Evolutionary conservation across 305 asterid species (phyloP).

Genomic region (Caryopteris hybrid): DNA sequence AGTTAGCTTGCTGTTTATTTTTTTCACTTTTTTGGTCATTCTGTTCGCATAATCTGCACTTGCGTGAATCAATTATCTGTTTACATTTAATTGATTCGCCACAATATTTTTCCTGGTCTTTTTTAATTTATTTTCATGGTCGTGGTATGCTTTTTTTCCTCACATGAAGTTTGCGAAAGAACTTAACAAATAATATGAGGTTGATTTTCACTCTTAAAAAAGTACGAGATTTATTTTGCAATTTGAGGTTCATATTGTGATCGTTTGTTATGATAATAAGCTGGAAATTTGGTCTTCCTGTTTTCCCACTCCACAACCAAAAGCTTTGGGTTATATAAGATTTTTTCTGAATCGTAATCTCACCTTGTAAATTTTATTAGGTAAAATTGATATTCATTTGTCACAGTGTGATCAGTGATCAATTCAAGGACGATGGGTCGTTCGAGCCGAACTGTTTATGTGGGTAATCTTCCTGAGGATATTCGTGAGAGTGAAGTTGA

Average conservation of each 20-base stretch:
- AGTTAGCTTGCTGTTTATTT: neutral
- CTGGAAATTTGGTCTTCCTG: neutral
- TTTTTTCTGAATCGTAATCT: neutral
- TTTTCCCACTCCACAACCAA: neutral
- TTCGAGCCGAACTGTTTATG: conserved; percentile 56
- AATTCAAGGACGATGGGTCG: conserved; percentile 37
- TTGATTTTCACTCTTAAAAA: no score
- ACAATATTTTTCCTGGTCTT: no score
- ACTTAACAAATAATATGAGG: neutral
- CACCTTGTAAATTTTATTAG: neutral
- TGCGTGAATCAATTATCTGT: neutral
- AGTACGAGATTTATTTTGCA: neutral
- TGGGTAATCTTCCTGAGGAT: conserved; percentile 77
- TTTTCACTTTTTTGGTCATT: no score
- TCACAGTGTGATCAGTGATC: neutral
- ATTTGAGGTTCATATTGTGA: neutral
- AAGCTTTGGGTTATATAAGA: neutral
- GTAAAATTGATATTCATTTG: neutral
- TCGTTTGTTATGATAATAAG: neutral
- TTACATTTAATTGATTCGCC: no score
- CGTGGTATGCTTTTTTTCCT: neutral
- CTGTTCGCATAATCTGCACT: neutral
- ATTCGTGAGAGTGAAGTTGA: conserved; percentile 68
- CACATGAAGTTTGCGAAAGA: neutral
- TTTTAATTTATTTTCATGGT: neutral